Evolutionary conservation across 768 basidiomycete species (phyloP).

Genomic region (Boletus subcaerulescens): DNA sequence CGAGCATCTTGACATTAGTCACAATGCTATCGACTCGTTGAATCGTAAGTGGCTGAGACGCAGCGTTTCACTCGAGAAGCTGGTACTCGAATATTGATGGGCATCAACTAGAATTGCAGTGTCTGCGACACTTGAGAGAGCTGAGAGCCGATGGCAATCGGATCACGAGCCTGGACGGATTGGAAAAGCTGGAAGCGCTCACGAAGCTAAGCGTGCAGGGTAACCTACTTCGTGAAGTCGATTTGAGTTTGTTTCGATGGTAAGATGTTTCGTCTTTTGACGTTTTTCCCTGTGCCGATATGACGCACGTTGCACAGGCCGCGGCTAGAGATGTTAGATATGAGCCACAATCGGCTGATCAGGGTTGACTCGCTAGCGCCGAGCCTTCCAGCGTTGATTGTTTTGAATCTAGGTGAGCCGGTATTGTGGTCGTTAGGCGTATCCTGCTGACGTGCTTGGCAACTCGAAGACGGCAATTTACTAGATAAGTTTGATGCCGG

Average conservation of each 20-base stretch:
- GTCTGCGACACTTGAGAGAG: constrained; percentile 82
- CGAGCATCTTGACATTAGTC: constrained; percentile 86
- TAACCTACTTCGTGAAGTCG: constrained; percentile 63
- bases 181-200: constrained; percentile 77
- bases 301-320: constrained; percentile 33
- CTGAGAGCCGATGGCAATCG: constrained; percentile 87
- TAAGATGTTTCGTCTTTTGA: constrained; percentile 28
- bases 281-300: constrained; percentile 5
- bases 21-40: constrained; percentile 86
- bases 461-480: constrained; percentile 64
- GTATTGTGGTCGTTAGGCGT: constrained; percentile 12
- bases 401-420: constrained; percentile 81
- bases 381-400: constrained; percentile 55
- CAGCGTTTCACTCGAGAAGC: background rate
- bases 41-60: constrained; percentile 56
- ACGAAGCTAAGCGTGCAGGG: constrained; percentile 79
- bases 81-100: constrained; percentile 4
- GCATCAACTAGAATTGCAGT: constrained; percentile 64
- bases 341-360: constrained; percentile 71
- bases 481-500: constrained; percentile 54
- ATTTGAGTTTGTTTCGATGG: constrained; percentile 68
- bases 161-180: constrained; percentile 69
- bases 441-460: constrained; percentile 16
- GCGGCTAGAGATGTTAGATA: constrained; percentile 76
- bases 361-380: constrained; percentile 57